A percentile compares a stretch with the other conserved stretches of the same genome.
Conservation (phyloP, 2,329 filamentous ascomycete species). For the Karstenula rhodostoma region DNA sequence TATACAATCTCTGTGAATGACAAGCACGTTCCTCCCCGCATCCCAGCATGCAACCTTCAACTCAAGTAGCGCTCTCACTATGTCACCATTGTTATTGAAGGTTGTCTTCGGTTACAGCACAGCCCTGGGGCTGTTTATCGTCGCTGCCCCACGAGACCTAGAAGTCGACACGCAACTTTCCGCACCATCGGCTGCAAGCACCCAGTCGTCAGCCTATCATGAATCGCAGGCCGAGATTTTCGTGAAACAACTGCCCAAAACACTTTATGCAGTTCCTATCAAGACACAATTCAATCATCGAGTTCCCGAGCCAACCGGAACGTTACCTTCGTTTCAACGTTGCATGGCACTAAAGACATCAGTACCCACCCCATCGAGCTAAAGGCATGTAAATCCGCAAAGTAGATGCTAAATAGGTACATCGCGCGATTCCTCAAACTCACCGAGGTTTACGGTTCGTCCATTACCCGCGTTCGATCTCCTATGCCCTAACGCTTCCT, state of each 20-base stretch:
- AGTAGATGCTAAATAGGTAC: not conserved
- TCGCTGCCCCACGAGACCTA: not conserved
- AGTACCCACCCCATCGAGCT: conserved; percentile 4
- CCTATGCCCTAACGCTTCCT: not conserved
- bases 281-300: not conserved
- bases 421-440: conserved; percentile 2
- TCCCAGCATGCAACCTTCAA: not conserved
- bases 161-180: not conserved
- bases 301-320: not conserved
- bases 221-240: not conserved
- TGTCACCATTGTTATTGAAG: not conserved
- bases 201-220: not conserved
- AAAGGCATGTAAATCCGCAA: not conserved
- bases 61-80: not conserved
- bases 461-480: not conserved
- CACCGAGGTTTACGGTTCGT: not conserved
- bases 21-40: not conserved
- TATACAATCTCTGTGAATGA: not conserved
- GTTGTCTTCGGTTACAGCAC: not conserved
- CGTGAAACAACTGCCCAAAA: not conserved
- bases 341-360: not conserved
- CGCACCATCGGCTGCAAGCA: not conserved
- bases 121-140: not conserved
- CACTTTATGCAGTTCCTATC: not conserved
- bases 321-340: not conserved